Base-by-base conservation (phyloP, 805 yeast species). In the Phaffomyces thermotolerans region DNA sequence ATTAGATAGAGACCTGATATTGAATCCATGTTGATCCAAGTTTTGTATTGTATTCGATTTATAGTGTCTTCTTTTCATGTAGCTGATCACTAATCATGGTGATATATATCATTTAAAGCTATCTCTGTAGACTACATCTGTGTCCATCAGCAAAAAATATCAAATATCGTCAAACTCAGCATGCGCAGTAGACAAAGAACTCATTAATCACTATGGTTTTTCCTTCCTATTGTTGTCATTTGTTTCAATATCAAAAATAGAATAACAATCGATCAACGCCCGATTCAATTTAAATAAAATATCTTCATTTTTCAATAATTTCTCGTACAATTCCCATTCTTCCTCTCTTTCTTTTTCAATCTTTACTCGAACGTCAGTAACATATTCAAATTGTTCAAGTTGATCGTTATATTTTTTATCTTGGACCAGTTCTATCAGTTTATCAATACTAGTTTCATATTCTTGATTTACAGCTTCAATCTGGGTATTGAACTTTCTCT, bases 361-460 rank as follows among this genome's bases (percentile, higher is more conserved):
- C 7, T 18, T 29, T 9, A 12, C 32, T 4, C 43, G 32, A 10
- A 39, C 25, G 10, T 43, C 42, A 22, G 40, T 37, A 7, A 46
- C 24, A 3, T 39, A 33, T 10, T 40, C 39, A 8, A 44, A 40
- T 18, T 42, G 41, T 8, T 23, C 23, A 10, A 10, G 14, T 15
- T 51, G 48, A 2, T 40, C 34, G 3, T 35, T 18, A 9, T 23
- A 33, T 32, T 48, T 54, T 15, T 34, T 41, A 3, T 41, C 36
- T 10, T 48, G 41, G 2, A 48, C 24, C 23, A 42, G 8, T 3
- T 35, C 34, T 36, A 53, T 39, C 18, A 53, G 10, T 0, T 15
- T 7, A 22, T 44, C 44, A 6, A 55, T 48, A 6, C 36, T 24
- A 0, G 27, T 15, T 29, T 54, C 57, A 29, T 50, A 56, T 12